Evolutionary conservation across 139 green algal genomes (phyloP).

Genomic region (Zygnema circumcarinatum): DNA sequence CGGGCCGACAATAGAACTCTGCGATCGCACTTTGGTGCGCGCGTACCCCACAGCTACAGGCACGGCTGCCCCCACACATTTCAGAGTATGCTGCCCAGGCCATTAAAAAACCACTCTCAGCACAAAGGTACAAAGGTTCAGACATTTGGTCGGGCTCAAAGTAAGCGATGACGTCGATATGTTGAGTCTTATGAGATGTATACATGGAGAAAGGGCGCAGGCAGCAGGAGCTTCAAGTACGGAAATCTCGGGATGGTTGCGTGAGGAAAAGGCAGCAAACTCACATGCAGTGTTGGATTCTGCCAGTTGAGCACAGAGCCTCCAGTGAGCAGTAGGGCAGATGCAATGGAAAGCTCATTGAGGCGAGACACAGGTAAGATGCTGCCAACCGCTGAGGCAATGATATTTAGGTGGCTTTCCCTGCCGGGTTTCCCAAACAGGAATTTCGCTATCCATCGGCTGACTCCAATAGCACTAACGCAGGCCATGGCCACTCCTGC

Average conservation of each 20-base stretch:
- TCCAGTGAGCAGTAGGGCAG: neutral
- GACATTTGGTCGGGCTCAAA: too few species aligned
- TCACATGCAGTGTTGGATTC: neutral
- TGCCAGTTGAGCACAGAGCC: neutral
- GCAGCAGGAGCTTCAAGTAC: too few species aligned
- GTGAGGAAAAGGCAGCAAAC: too few species aligned
- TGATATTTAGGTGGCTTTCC: too few species aligned
- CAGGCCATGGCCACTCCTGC: neutral
- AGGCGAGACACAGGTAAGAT: neutral
- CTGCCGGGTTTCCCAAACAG: too few species aligned
- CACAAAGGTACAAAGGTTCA: too few species aligned
- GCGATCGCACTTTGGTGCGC: neutral
- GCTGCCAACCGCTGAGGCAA: neutral
- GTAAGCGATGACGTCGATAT: too few species aligned
- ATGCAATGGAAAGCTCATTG: neutral
- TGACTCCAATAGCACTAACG: neutral
- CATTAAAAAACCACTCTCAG: neutral
- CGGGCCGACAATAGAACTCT: neutral
- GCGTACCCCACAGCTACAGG: conserved; percentile 25
- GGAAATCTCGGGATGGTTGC: too few species aligned
- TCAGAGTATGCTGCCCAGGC: conserved; percentile 23
- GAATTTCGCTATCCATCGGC: neutral
- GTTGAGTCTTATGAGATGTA: too few species aligned
- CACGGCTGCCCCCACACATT: conserved; percentile 23
- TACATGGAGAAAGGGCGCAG: too few species aligned